These are phyloP conservation scores for Pythium insidiosum DNA, from an alignment of 352 stramenopile genomes.

Conservation along the genomic window DNA sequence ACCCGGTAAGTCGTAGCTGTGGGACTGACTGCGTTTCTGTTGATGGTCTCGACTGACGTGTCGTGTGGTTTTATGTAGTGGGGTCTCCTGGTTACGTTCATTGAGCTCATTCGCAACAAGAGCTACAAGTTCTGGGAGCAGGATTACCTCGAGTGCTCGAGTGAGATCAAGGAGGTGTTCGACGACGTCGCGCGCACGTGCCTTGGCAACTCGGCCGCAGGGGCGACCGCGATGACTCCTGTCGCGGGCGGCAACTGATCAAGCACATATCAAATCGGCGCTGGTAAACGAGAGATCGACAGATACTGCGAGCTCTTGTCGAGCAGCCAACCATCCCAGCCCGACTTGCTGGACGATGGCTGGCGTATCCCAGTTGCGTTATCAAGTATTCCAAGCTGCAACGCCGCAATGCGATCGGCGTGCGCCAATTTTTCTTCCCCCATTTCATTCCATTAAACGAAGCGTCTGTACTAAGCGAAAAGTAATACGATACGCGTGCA, in stretches of 20 bases:
- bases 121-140: conserved; percentile 99
- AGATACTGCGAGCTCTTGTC: too few relatives aligned
- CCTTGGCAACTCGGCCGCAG: conserved; percentile 46
- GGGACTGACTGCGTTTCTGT: background rate
- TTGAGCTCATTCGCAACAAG: conserved; percentile 99
- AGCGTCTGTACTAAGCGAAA: too few relatives aligned
- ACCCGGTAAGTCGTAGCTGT: conserved; percentile 67
- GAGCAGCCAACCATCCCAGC: too few relatives aligned
- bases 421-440: too few relatives aligned
- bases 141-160: conserved; percentile 97
- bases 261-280: too few relatives aligned
- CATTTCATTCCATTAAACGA: too few relatives aligned
- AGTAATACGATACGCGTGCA: too few relatives aligned
- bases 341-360: too few relatives aligned
- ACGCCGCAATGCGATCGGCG: too few relatives aligned
- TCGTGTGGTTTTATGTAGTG: conserved; percentile 43
- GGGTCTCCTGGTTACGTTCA: conserved; percentile 98
- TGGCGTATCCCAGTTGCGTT: too few relatives aligned
- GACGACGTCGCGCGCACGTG: conserved; percentile 96
- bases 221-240: conserved; percentile 17
- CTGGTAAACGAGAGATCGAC: too few relatives aligned
- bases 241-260: background rate
- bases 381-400: too few relatives aligned
- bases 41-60: conserved; percentile 3
- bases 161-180: conserved; percentile 99